Evolutionary conservation across 768 basidiomycete species (phyloP).

Genomic region (Suillus paluster): DNA sequence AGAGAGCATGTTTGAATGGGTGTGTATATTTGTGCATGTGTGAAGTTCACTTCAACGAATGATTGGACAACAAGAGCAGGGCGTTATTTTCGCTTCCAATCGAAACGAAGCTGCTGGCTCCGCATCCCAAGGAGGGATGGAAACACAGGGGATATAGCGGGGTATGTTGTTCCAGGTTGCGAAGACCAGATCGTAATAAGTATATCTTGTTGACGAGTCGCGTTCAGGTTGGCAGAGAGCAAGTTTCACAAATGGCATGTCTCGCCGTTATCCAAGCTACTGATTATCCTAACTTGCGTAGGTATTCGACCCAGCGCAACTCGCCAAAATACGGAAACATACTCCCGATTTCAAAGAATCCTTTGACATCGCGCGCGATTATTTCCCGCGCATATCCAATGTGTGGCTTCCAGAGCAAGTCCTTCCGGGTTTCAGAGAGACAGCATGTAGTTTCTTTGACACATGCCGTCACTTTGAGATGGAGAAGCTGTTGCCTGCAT

Average conservation of each 20-base stretch:
- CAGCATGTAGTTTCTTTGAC: constrained; percentile 55
- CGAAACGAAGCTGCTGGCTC: constrained; percentile 47
- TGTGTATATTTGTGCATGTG: constrained; percentile 23
- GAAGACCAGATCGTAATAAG: neutral
- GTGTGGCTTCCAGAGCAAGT: constrained; percentile 60
- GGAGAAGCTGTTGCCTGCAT: constrained; percentile 45
- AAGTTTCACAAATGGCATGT: constrained; percentile 34
- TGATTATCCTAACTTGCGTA: constrained; percentile 13
- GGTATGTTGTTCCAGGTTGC: constrained; percentile 12
- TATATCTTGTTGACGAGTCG: neutral
- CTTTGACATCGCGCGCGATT: constrained; percentile 54
- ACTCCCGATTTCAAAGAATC: constrained; percentile 53
- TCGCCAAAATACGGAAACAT: constrained; percentile 32
- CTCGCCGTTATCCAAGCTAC: neutral
- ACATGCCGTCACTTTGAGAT: constrained; percentile 41
- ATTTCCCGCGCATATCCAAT: constrained; percentile 48
- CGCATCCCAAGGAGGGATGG: constrained; percentile 48
- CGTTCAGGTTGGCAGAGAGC: constrained; percentile 45
- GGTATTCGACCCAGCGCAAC: constrained; percentile 37
- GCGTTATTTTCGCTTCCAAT: constrained; percentile 43
- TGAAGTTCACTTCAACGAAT: neutral
- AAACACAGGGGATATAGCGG: constrained; percentile 48
- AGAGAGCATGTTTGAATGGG: constrained; percentile 47
- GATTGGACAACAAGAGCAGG: constrained; percentile 35
- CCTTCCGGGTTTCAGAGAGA: constrained; percentile 57